Conservation (phyloP, 805 yeast genomes). For the Suhomyces faveliae region DNA sequence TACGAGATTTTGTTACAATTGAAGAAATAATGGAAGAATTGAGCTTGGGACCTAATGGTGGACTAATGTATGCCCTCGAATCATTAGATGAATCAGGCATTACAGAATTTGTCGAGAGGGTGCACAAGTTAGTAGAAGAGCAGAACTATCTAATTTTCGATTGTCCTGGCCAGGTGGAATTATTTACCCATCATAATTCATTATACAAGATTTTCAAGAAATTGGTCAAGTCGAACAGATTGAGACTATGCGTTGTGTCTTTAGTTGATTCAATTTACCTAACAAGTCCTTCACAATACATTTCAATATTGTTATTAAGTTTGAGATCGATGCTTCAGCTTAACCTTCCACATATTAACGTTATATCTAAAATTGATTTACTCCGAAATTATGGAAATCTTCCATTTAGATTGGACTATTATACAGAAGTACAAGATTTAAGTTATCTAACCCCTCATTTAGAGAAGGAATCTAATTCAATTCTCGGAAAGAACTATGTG, state of each 20-base stretch:
- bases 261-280: slow-evolving; percentile 79
- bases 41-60: slow-evolving; percentile 85
- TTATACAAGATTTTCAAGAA: slow-evolving; percentile 63
- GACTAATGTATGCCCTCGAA: slow-evolving; percentile 80
- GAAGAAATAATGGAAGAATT: slow-evolving; percentile 78
- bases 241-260: slow-evolving; percentile 81
- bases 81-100: slow-evolving; percentile 41
- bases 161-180: slow-evolving; percentile 95
- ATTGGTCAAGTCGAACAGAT: slow-evolving; percentile 54
- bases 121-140: slow-evolving; percentile 54
- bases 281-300: slow-evolving; percentile 84
- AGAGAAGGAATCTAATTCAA: slow-evolving; percentile 68
- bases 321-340: slow-evolving; percentile 90
- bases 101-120: slow-evolving; percentile 55
- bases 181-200: slow-evolving; percentile 86
- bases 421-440: slow-evolving; percentile 90
- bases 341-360: slow-evolving; percentile 91
- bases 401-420: slow-evolving; percentile 80
- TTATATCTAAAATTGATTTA: slow-evolving; percentile 86
- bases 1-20: slow-evolving; percentile 69
- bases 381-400: slow-evolving; percentile 73
- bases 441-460: slow-evolving; percentile 63
- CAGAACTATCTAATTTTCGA: slow-evolving; percentile 72
- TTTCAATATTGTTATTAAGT: slow-evolving; percentile 76
- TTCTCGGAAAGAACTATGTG: slow-evolving; percentile 59